These are phyloP conservation scores for Dactylellina sp. DNA, from an alignment of 2,329 filamentous ascomycete species.

Conservation along the genomic window DNA sequence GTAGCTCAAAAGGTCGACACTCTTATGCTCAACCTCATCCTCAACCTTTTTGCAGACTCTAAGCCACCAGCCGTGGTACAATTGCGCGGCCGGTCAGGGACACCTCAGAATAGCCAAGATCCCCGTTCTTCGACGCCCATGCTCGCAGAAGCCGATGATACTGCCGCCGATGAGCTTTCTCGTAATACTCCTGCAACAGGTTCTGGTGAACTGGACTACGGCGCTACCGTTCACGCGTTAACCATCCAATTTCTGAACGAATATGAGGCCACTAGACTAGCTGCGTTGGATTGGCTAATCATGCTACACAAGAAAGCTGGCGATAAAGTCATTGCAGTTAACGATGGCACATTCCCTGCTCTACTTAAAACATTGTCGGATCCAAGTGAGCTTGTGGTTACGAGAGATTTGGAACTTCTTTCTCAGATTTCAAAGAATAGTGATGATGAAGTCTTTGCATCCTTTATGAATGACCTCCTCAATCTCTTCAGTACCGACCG, in stretches of 20 bases:
- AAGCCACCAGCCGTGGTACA: slow-evolving; percentile 14
- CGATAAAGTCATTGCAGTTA: slow-evolving; percentile 86
- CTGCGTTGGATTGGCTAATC: slow-evolving; percentile 93
- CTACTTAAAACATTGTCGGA: slow-evolving; percentile 96
- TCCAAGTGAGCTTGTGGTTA: slow-evolving; percentile 93
- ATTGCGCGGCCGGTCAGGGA: slow-evolving; percentile 25
- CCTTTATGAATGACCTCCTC: slow-evolving; percentile 96
- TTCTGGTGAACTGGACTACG: slow-evolving; percentile 83
- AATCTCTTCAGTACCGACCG: slow-evolving; percentile 96
- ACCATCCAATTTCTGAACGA: slow-evolving; percentile 96
- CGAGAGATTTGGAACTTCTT: slow-evolving; percentile 88
- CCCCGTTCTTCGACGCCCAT: slow-evolving; percentile 52
- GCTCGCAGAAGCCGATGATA: slow-evolving; percentile 43
- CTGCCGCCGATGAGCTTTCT: slow-evolving; percentile 50
- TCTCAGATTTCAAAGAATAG: slow-evolving; percentile 97
- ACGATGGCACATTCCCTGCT: slow-evolving; percentile 96
- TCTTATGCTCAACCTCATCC: slow-evolving; percentile 92
- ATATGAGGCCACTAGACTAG: slow-evolving; percentile 93
- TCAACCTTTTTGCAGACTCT: slow-evolving; percentile 63
- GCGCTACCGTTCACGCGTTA: slow-evolving; percentile 90
- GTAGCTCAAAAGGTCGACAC: slow-evolving; percentile 90
- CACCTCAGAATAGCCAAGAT: slow-evolving; percentile 34
- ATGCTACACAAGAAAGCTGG: slow-evolving; percentile 98
- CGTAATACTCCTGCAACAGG: slow-evolving; percentile 62
- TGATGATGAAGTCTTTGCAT: slow-evolving; percentile 96